Evolutionary conservation across 352 stramenopile species (phyloP), one percentile per base, ranked within the genome.

Genomic region (Phytophthora colocasiae): DNA sequence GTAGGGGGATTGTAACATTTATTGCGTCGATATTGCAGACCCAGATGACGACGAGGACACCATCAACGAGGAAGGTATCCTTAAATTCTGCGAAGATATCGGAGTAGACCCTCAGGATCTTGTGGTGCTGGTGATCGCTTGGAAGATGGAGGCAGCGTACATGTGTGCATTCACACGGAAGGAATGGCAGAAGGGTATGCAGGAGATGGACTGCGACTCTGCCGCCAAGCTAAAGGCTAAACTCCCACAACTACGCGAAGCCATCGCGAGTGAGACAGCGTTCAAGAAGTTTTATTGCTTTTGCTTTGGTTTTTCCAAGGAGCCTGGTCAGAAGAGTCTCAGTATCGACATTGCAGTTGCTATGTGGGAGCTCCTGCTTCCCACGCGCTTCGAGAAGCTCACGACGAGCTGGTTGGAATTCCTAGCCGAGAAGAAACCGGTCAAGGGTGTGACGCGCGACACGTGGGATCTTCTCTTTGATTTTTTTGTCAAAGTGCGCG

Each of bases 211-310:
- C 39, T 89, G 83, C 58, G 88, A 96, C 67, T 92, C 83, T 45
- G 48, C 59, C 10, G 66, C 69, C 8, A 84, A 87, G 67, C 71
- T 96, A 5, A 87, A 83, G 63, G 66, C 55, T 19, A 80, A 88
- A 65, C 65, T 95, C 27, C 69, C 78, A 8, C 68, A 81, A 40
- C 58, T 96, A 34, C 85, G 77, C 39, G 72, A 83, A 34, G 62
- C 75, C 26, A 89, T 94, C 50, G 66, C 72, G 15, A 83, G 58
- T 53, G 78, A 92, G 38, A 39, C 24, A 22, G 55, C 71, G 19
- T 95, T 94, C 66, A 95, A 93, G 66, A 84, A 81, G 58, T 94
- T 96, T 36, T 96, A 96, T 66, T 80, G 77, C 63, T 96, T 96
- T 59, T 95, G 87, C 69, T 96, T 96, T 59, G 76, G 75, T 1